phyloP scores from a whole-genome alignment of 2,329 filamentous ascomycete genomes.

The Aulographum hederae region DNA sequence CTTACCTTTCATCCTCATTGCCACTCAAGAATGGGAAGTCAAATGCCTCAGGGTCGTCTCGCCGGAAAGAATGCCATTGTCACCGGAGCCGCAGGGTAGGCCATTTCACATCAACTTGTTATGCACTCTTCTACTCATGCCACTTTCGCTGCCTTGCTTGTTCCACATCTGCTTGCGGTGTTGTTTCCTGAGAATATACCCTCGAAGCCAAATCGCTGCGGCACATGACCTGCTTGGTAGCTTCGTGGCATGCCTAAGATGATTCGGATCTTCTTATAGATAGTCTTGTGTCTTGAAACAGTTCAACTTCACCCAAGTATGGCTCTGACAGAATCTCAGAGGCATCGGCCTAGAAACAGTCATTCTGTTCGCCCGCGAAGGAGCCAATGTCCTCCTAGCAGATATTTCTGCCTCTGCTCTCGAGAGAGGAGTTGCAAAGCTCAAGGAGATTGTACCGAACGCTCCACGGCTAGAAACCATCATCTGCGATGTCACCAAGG shows the following conservation, averaged over 20 bases:
- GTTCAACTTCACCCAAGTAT: not conserved
- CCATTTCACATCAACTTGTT: conserved; percentile 7
- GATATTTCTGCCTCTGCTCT: conserved; percentile 69
- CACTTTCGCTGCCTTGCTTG: conserved; percentile 1
- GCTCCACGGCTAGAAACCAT: conserved; percentile 42
- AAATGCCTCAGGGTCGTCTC: conserved; percentile 25
- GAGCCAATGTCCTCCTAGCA: conserved; percentile 67
- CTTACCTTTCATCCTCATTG: not conserved
- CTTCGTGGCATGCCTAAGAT: too few relatives aligned
- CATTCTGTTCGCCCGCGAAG: conserved; percentile 79
- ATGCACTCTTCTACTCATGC: not conserved
- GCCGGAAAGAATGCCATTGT: conserved; percentile 55
- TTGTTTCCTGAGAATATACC: not conserved
- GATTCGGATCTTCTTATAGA: not conserved
- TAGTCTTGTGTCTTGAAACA: not conserved
- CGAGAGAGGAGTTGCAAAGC: conserved; percentile 56
- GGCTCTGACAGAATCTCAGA: conserved; percentile 29
- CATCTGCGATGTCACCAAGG: conserved; percentile 69
- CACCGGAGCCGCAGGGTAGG: conserved; percentile 74
- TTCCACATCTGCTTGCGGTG: not conserved
- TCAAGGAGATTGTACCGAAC: conserved; percentile 51
- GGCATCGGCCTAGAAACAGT: conserved; percentile 86
- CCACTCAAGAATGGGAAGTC: conserved; percentile 15
- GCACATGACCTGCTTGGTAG: not conserved
- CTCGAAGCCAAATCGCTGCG: conserved; percentile 1